phyloP scores from a whole-genome alignment of 108 stramenopile genomes.

The Epipyxis sp. region DNA sequence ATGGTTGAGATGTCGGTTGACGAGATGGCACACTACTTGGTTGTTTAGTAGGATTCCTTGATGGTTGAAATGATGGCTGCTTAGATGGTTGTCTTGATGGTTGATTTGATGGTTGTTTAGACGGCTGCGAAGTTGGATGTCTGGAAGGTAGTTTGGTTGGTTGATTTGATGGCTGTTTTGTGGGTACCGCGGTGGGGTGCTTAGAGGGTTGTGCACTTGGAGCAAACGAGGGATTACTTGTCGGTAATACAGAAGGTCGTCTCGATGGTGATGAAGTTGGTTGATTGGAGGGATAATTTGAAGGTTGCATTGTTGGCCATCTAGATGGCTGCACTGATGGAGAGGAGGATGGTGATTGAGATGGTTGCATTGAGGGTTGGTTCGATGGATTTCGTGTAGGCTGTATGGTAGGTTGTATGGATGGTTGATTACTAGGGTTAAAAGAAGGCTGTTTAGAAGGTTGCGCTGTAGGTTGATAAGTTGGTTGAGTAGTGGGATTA shows the following conservation, averaged over 20 bases:
- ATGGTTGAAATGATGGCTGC: too few species aligned
- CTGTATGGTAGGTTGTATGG: constrained; percentile 7
- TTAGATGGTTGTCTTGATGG: too few species aligned
- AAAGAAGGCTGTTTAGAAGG: constrained; percentile 6
- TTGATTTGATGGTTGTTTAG: too few species aligned
- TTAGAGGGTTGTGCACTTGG: constrained; percentile 13
- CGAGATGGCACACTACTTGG: too few species aligned
- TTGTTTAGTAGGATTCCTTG: too few species aligned
- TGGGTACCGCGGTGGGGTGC: constrained; percentile 17
- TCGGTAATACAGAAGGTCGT: neutral
- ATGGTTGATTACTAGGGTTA: neutral
- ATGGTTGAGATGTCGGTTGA: too few species aligned
- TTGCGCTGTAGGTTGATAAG: neutral
- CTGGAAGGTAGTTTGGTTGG: neutral
- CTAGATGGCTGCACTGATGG: constrained; percentile 13
- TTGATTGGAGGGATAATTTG: neutral
- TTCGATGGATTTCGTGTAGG: neutral
- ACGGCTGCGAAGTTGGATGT: constrained; percentile 13
- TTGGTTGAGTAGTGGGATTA: neutral
- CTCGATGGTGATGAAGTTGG: constrained; percentile 19
- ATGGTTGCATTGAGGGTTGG: constrained; percentile 17
- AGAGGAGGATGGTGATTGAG: neutral
- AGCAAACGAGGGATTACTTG: constrained; percentile 13
- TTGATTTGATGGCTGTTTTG: constrained; percentile 21
- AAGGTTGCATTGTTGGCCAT: constrained; percentile 8